Base-by-base conservation (phyloP, 768 basidiomycete genomes). In the Floccularia luteovirens region DNA sequence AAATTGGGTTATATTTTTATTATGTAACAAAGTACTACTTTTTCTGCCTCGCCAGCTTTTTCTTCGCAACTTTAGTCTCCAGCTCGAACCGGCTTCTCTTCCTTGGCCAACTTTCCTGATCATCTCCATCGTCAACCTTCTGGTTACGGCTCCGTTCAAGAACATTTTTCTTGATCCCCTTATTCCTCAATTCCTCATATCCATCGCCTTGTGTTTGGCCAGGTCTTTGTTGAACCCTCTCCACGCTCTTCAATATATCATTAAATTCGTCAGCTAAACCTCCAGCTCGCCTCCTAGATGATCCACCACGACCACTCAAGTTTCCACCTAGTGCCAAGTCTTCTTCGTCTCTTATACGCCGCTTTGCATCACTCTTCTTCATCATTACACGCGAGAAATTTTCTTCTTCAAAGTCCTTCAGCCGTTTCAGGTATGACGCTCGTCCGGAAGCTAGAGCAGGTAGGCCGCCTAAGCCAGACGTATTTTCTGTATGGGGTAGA, bases 321-420 rank as follows among this genome's bases (percentile, higher is more conserved):
- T 72, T 75, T 10, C 84, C 87, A 38, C 94, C 94, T 10, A 97
- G 65, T 13, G 90, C 90, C 45, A 97, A 62, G 47, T 90, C 86
- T 46, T 76, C 88, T 58, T 97, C 94, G 52, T 97, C 93, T 44
- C 76, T 70, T 38, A 57, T 62, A 14, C 93, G 72, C 32, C 80
- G 68, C 49, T 70, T 75, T 12, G 75, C 72, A 32, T 94, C 91
- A 52, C 79, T 81, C 70, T 97, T 97, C 56, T 82, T 87, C 77
- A 92, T 82, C 44, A 93, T 70, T 39, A 97, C 52, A 32, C 94
- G 81, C 25, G 86, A 88, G 63, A 97, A 90, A 59, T 94, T 92
- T 33, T 90, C 90, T 57, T 94, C 91, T 63, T 98, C 94, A 58
- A 89, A 98, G 45, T 90, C 82, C 37, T 75, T 78, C 61, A 96